phyloP scores from a whole-genome alignment of 2,329 filamentous ascomycete species.

The Xylaria sp. region DNA sequence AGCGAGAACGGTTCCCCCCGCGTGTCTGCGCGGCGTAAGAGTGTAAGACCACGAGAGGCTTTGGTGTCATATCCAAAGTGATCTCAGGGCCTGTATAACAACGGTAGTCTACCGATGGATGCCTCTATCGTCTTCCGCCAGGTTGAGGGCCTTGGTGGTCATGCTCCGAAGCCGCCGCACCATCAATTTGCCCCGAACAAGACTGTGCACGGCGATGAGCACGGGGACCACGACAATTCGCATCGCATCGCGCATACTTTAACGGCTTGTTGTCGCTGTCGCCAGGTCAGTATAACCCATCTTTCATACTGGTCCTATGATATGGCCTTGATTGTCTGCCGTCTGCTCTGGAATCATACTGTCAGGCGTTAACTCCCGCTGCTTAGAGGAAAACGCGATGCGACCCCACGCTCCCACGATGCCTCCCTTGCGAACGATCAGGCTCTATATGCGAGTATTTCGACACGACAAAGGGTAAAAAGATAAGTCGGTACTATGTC shows the following conservation, averaged over 20 bases:
- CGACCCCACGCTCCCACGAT: slow-evolving; percentile 90
- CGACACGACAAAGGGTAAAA: slow-evolving; percentile 86
- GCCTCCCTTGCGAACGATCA: slow-evolving; percentile 90
- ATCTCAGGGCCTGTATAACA: neutral
- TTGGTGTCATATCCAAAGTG: slow-evolving; percentile 26
- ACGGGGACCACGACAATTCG: slow-evolving; percentile 62
- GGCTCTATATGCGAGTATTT: slow-evolving; percentile 95
- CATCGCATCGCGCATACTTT: slow-evolving; percentile 80
- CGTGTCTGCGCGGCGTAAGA: slow-evolving; percentile 37
- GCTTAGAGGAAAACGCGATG: slow-evolving; percentile 91
- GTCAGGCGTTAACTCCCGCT: slow-evolving; percentile 16
- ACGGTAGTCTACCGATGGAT: slow-evolving; percentile 61
- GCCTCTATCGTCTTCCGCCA: slow-evolving; percentile 69
- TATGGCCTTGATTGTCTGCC: slow-evolving; percentile 4
- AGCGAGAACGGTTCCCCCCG: slow-evolving; percentile 31
- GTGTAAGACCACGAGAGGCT: slow-evolving; percentile 31
- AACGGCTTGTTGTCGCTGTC: slow-evolving; percentile 82
- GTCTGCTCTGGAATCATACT: slow-evolving; percentile 3
- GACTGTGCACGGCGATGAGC: slow-evolving; percentile 53
- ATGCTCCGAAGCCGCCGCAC: slow-evolving; percentile 54
- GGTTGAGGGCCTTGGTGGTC: slow-evolving; percentile 59
- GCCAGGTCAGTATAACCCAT: slow-evolving; percentile 68
- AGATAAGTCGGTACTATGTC: slow-evolving; percentile 91
- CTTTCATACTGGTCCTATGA: neutral
- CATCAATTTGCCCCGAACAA: slow-evolving; percentile 47